phyloP scores from a whole-genome alignment of 2,329 filamentous ascomycete species.

The Zalaria sp. region DNA sequence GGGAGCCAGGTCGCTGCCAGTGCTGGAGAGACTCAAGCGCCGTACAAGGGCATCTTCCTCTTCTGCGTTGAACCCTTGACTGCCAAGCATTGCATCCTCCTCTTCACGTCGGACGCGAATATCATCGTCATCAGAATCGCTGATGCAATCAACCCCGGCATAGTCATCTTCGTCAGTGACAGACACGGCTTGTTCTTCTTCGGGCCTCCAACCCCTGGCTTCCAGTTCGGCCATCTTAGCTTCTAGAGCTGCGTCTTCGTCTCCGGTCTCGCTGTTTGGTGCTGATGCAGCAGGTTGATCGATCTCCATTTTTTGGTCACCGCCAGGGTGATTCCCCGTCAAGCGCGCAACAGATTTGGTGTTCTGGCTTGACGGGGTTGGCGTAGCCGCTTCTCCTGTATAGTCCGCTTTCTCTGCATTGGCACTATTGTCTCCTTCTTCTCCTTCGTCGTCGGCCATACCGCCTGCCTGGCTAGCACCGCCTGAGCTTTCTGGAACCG shows the following conservation, averaged over 20 bases:
- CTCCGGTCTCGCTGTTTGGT: conserved; percentile 2
- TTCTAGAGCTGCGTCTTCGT: conserved; percentile 9
- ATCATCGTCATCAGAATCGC: conserved; percentile 15
- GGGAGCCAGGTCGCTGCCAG: conserved; percentile 7
- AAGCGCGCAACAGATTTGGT: conserved; percentile 1
- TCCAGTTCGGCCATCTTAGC: conserved; percentile 10
- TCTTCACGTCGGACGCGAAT: conserved; percentile 10
- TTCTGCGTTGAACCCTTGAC: conserved; percentile 10
- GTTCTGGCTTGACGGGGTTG: background rate
- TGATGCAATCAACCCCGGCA: conserved; percentile 15
- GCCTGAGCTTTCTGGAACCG: no score
- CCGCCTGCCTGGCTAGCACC: background rate
- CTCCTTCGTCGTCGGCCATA: conserved; percentile 9
- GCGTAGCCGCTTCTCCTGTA: conserved; percentile 11
- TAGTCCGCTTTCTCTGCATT: conserved; percentile 9
- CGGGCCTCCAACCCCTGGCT: conserved; percentile 9
- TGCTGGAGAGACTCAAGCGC: conserved; percentile 12
- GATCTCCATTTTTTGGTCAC: conserved; percentile 4
- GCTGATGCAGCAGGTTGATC: background rate
- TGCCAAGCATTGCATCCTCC: conserved; percentile 4
- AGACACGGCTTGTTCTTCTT: conserved; percentile 8
- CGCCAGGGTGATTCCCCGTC: background rate
- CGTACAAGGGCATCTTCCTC: conserved; percentile 8
- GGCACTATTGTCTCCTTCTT: conserved; percentile 9
- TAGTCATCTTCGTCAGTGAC: conserved; percentile 14